Percentiles rank a stretch among this genome's conserved stretches.
phyloP scores from a whole-genome alignment of 148 eudicot genomes.

The Beta vulgaris region DNA sequence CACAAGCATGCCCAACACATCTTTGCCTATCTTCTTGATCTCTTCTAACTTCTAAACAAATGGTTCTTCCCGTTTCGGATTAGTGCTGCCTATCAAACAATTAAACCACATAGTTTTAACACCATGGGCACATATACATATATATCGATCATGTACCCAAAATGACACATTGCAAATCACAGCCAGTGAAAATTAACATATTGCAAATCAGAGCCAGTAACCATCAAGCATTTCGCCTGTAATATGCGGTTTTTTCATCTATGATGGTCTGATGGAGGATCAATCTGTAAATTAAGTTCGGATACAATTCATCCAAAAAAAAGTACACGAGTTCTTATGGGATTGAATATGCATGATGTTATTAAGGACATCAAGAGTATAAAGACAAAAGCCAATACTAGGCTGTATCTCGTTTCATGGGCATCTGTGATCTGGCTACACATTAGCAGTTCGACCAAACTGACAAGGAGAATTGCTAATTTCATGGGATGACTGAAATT shows the following conservation, averaged over 20 bases:
- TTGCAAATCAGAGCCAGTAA: neutral
- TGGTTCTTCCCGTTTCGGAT: neutral
- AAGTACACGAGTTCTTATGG: neutral
- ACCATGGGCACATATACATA: neutral
- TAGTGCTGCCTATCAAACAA: constrained; percentile 8
- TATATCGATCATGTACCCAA: too few species aligned
- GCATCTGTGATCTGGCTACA: neutral
- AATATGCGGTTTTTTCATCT: neutral
- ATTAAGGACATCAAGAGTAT: neutral
- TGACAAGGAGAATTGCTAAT: neutral
- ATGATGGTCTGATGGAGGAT: neutral
- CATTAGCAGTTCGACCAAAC: neutral
- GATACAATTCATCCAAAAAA: neutral
- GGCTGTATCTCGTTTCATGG: neutral
- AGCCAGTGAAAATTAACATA: too few species aligned
- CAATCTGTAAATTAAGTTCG: neutral
- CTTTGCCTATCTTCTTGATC: neutral
- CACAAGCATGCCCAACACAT: neutral
- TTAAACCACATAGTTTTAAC: neutral
- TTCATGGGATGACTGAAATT: neutral
- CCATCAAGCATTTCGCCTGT: neutral
- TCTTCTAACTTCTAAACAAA: constrained; percentile 2
- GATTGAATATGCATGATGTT: neutral
- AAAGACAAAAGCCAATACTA: neutral
- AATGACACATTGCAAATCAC: too few species aligned